Evolutionary conservation across 1,284 basidiomycete species (phyloP).

Genomic region (Malassezia furfur): DNA sequence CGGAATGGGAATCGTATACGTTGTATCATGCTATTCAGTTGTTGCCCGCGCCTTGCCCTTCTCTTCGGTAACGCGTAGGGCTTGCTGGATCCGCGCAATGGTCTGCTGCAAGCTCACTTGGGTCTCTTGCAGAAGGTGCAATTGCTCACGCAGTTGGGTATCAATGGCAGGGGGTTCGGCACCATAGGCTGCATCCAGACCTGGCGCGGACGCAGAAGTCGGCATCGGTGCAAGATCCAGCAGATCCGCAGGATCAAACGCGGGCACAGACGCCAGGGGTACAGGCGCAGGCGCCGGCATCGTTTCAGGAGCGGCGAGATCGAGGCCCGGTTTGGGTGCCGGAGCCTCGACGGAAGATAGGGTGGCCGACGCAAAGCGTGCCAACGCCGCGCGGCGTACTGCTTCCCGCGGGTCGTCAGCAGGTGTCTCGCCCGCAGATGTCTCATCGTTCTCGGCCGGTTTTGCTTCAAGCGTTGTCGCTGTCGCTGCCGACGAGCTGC

Average conservation of each 20-base stretch:
- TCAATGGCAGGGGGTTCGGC: not conserved
- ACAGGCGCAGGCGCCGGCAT: not conserved
- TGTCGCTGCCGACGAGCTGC: no score
- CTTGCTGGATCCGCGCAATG: slow-evolving; percentile 2
- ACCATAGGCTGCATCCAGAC: no score
- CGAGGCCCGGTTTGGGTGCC: no score
- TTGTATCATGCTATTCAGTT: no score
- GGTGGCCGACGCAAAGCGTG: not conserved
- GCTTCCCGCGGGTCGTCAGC: not conserved
- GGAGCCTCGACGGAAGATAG: no score
- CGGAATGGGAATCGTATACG: not conserved
- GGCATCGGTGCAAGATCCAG: no score
- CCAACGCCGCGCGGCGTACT: slow-evolving; percentile 1
- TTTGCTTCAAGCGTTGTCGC: no score
- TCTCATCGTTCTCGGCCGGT: no score
- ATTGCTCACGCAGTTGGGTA: slow-evolving; percentile 5
- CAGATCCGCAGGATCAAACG: slow-evolving; percentile 3
- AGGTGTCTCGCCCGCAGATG: not conserved
- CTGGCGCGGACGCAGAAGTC: no score
- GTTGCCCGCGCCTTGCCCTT: not conserved
- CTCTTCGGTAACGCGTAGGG: not conserved
- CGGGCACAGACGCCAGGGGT: not conserved
- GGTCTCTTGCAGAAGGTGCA: slow-evolving; percentile 7
- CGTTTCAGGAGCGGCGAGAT: no score
- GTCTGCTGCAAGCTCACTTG: not conserved